A percentile compares a stretch with the other conserved stretches of the same genome.
Evolutionary conservation across 345 rosid genomes (phyloP).

Genomic region (Melastoma malabathricum): DNA sequence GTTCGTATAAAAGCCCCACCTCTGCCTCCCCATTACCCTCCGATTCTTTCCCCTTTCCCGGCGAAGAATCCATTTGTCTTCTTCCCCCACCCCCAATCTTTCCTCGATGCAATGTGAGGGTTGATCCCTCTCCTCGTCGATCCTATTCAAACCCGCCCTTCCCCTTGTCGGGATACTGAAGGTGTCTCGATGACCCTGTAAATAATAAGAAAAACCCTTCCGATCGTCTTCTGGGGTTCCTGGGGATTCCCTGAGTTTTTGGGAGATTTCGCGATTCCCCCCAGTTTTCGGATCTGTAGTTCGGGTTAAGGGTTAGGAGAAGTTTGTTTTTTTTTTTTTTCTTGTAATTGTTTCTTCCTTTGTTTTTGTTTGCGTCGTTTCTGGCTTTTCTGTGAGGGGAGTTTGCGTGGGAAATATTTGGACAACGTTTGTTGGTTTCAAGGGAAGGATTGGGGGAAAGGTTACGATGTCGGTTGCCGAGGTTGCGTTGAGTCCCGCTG

Average conservation of each 20-base stretch:
- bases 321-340: slow-evolving; percentile 1
- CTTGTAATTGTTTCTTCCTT: no score
- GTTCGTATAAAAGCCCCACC: slow-evolving; percentile 5
- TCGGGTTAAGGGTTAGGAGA: slow-evolving; percentile 1
- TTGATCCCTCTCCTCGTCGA: no score
- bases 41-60: slow-evolving; percentile 32
- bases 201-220: background rate
- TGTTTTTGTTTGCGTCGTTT: slow-evolving; percentile 1
- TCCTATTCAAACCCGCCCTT: no score
- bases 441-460: background rate
- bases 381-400: slow-evolving; percentile 1
- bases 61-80: no score
- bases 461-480: slow-evolving; percentile 52
- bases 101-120: background rate
- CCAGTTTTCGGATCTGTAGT: slow-evolving; percentile 4
- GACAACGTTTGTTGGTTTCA: background rate
- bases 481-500: slow-evolving; percentile 47
- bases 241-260: background rate
- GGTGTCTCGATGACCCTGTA: no score
- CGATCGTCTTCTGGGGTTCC: background rate
- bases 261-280: background rate
- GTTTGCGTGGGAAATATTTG: background rate
- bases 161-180: no score
- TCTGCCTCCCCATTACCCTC: slow-evolving; percentile 10
- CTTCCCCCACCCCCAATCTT: slow-evolving; percentile 1